Conservation (phyloP, 352 stramenopile genomes). For the Globisporangium solare region DNA sequence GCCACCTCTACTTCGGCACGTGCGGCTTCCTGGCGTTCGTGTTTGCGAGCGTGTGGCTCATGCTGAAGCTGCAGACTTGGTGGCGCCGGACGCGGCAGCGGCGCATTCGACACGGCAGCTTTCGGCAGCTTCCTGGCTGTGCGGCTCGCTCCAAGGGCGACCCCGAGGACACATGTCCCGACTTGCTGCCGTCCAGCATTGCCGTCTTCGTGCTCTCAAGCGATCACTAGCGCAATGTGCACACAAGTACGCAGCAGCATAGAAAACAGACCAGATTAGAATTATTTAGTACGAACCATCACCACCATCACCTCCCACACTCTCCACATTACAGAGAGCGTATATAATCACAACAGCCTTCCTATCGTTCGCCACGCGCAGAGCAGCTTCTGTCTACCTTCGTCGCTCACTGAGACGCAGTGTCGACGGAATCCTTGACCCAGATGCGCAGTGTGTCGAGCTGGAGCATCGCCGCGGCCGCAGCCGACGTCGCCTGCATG, state of each 20-base stretch:
- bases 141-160: conserved; percentile 1
- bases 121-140: neutral
- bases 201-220: neutral
- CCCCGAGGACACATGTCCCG: neutral
- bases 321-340: no score
- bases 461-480: conserved; percentile 16
- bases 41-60: neutral
- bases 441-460: conserved; percentile 70
- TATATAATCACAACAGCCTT: no score
- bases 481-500: conserved; percentile 18
- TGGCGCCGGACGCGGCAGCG: conserved; percentile 2
- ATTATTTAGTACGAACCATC: no score
- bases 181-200: neutral
- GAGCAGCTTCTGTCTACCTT: no score
- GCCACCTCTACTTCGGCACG: conserved; percentile 6
- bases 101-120: conserved; percentile 2
- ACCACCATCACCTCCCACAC: no score
- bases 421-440: conserved; percentile 43
- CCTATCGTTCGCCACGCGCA: no score
- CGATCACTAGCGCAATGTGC: neutral
- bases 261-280: no score
- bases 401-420: neutral
- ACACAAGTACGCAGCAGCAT: neutral
- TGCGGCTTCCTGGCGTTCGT: conserved; percentile 4
- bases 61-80: conserved; percentile 1